phyloP scores from a whole-genome alignment of 192 early-diverging fungal genomes.

The Gryganskiella cystojenkinii region DNA sequence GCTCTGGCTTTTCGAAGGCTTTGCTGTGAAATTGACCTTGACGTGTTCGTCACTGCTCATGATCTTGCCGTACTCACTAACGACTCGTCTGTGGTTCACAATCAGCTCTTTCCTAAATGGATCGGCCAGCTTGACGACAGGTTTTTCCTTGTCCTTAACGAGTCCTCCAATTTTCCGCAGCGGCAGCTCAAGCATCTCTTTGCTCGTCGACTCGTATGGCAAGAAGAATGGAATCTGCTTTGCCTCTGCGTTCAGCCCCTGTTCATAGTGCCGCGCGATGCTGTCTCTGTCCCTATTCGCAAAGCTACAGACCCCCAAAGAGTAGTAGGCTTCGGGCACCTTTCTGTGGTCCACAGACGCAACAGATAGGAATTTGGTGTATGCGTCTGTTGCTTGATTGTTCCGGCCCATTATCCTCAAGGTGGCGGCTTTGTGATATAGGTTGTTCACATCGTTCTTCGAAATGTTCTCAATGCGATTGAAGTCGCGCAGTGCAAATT shows the following conservation, averaged over 20 bases:
- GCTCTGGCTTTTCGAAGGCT: slow-evolving; percentile 39
- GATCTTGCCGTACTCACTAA: slow-evolving; percentile 26
- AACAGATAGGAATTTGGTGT: slow-evolving; percentile 35
- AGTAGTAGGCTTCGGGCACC: slow-evolving; percentile 43
- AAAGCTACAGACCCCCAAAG: slow-evolving; percentile 19
- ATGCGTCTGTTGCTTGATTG: slow-evolving; percentile 39
- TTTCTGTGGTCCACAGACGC: slow-evolving; percentile 39
- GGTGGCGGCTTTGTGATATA: slow-evolving; percentile 36
- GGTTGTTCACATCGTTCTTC: slow-evolving; percentile 36
- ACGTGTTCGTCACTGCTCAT: slow-evolving; percentile 20
- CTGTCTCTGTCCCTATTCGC: slow-evolving; percentile 17
- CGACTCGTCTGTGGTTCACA: slow-evolving; percentile 37
- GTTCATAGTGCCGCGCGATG: slow-evolving; percentile 23
- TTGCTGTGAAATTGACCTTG: slow-evolving; percentile 35
- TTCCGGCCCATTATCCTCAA: slow-evolving; percentile 40
- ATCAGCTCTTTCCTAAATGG: slow-evolving; percentile 39
- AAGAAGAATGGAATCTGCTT: slow-evolving; percentile 46
- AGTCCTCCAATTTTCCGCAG: slow-evolving; percentile 18
- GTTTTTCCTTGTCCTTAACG: slow-evolving; percentile 28
- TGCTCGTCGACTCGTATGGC: slow-evolving; percentile 35
- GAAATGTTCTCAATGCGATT: slow-evolving; percentile 38
- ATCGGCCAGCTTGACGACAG: slow-evolving; percentile 34
- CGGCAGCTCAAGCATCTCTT: slow-evolving; percentile 31
- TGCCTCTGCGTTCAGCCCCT: slow-evolving; percentile 32
- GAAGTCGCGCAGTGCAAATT: slow-evolving; percentile 42